These are phyloP conservation scores for Dunaliella sp. DNA, from an alignment of 139 green algal species.

Conservation along the genomic window DNA sequence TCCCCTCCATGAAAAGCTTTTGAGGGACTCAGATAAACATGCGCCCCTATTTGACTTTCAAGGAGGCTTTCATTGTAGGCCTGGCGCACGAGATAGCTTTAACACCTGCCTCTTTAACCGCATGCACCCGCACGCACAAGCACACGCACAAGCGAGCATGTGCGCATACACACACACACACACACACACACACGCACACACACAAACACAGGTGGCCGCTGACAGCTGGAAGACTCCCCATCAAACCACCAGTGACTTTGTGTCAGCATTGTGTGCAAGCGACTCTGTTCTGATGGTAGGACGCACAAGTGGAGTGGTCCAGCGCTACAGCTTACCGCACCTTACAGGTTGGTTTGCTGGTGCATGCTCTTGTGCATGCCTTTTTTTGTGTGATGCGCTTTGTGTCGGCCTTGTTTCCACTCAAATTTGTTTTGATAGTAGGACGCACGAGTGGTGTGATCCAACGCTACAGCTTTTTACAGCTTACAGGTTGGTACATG, in stretches of 20 bases:
- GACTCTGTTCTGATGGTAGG: conserved; percentile 61
- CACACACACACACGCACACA: not conserved
- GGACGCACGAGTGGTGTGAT: conserved; percentile 59
- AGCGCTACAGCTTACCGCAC: conserved; percentile 60
- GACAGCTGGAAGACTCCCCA: conserved; percentile 7
- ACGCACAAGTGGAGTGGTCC: conserved; percentile 54
- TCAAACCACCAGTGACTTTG: conserved; percentile 48
- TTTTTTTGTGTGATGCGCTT: too few relatives aligned
- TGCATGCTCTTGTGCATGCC: too few relatives aligned
- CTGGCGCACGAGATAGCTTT: too few relatives aligned
- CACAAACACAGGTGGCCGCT: not conserved
- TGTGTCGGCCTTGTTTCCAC: conserved; percentile 56
- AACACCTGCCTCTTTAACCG: too few relatives aligned
- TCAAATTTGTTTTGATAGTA: conserved; percentile 55
- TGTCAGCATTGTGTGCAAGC: conserved; percentile 56
- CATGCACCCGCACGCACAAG: too few relatives aligned
- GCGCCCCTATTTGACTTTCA: too few relatives aligned
- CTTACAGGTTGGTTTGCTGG: conserved; percentile 14
- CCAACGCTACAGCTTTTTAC: conserved; percentile 57
- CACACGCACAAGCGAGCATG: too few relatives aligned
- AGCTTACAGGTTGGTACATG: conserved; percentile 25
- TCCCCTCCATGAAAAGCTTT: too few relatives aligned
- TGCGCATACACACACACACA: too few relatives aligned
- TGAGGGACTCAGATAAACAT: too few relatives aligned
- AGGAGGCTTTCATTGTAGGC: too few relatives aligned